Conservation (phyloP, 2,329 filamentous ascomycete genomes). For the Nakataea oryzae region DNA sequence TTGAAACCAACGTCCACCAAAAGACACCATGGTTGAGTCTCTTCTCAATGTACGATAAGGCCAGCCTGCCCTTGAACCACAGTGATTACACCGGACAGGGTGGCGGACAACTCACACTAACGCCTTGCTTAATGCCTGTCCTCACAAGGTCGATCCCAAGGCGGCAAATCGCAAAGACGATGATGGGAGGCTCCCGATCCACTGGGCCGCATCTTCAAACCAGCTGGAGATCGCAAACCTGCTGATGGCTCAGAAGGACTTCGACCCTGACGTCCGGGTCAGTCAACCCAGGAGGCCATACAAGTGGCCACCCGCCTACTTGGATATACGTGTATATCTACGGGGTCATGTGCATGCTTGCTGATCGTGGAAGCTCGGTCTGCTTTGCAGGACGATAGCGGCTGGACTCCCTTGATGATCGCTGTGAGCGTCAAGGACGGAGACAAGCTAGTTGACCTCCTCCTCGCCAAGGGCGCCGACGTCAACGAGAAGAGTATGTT, state of each 20-base stretch:
- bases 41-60: slow-evolving; percentile 49
- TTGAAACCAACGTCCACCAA: background rate
- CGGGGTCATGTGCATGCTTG: background rate
- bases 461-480: slow-evolving; percentile 61
- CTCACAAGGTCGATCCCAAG: slow-evolving; percentile 61
- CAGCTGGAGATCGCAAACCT: slow-evolving; percentile 63
- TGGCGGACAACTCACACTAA: background rate
- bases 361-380: background rate
- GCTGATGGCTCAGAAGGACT: slow-evolving; percentile 58
- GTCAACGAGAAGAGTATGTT: slow-evolving; percentile 55
- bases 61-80: background rate
- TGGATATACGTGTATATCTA: background rate
- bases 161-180: slow-evolving; percentile 64
- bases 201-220: slow-evolving; percentile 89
- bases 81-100: background rate
- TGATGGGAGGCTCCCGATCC: slow-evolving; percentile 81
- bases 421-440: slow-evolving; percentile 63
- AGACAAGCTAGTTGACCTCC: slow-evolving; percentile 55
- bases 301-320: too few relatives aligned
- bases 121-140: background rate
- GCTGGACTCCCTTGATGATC: slow-evolving; percentile 82
- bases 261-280: slow-evolving; percentile 77
- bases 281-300: background rate
- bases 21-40: slow-evolving; percentile 63
- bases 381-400: slow-evolving; percentile 52